Conservation (phyloP, 208 protist genomes). For the Angomonas deanei region DNA sequence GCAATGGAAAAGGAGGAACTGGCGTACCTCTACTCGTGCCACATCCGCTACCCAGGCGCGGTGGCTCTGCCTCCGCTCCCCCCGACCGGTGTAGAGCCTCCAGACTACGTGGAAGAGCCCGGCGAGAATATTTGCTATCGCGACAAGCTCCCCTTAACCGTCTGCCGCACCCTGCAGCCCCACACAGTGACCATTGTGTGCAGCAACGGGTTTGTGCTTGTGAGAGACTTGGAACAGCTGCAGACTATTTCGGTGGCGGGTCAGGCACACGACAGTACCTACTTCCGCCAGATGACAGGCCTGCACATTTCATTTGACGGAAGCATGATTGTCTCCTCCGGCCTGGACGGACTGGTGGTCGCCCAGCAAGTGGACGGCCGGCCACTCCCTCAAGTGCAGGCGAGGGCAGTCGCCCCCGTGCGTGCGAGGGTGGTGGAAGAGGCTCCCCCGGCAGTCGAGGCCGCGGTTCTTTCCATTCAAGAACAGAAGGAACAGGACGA, state of each 20-base stretch:
- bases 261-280: slow-evolving; percentile 80
- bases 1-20: slow-evolving; percentile 69
- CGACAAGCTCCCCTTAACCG: slow-evolving; percentile 31
- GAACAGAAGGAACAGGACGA: slow-evolving; percentile 93
- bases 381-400: slow-evolving; percentile 11
- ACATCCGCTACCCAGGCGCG: slow-evolving; percentile 53
- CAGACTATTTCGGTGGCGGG: slow-evolving; percentile 18
- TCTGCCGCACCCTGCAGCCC: slow-evolving; percentile 9
- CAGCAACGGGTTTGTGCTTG: slow-evolving; percentile 21
- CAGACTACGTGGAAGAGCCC: slow-evolving; percentile 86
- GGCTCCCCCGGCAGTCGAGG: slow-evolving; percentile 10
- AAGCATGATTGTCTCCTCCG: slow-evolving; percentile 76
- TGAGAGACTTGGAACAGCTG: slow-evolving; percentile 18
- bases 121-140: slow-evolving; percentile 79
- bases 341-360: slow-evolving; percentile 89
- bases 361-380: slow-evolving; percentile 48
- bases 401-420: neutral
- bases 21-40: slow-evolving; percentile 55
- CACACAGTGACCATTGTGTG: slow-evolving; percentile 39
- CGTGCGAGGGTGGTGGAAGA: slow-evolving; percentile 6
- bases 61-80: slow-evolving; percentile 70
- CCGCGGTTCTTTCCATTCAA: slow-evolving; percentile 66
- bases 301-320: slow-evolving; percentile 82
- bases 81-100: slow-evolving; percentile 78
- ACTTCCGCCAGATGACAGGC: slow-evolving; percentile 31